phyloP scores from a whole-genome alignment of 306 rosid species.

The Cucurbita ficifolia region DNA sequence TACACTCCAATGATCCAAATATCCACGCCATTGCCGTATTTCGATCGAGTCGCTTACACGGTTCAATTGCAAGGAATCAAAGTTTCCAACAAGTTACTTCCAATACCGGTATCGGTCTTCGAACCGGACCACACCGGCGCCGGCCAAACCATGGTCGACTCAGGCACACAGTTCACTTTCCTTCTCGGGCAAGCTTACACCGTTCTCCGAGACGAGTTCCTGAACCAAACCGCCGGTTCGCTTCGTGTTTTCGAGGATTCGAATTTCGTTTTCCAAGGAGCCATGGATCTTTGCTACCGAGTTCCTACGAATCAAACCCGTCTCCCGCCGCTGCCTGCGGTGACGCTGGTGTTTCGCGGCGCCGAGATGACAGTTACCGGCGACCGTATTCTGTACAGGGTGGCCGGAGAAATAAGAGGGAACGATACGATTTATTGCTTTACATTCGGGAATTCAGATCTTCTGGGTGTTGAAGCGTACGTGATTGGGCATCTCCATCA shows the following conservation, averaged over 20 bases:
- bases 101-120: slow-evolving; percentile 19
- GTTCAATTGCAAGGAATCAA: slow-evolving; percentile 42
- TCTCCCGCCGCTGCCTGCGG: slow-evolving; percentile 33
- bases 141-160: slow-evolving; percentile 81
- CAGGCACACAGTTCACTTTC: slow-evolving; percentile 79
- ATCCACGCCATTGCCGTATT: slow-evolving; percentile 55
- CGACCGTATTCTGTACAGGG: slow-evolving; percentile 34
- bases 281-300: slow-evolving; percentile 61
- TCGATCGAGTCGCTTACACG: slow-evolving; percentile 64
- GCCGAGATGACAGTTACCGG: slow-evolving; percentile 49
- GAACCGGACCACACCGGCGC: slow-evolving; percentile 79
- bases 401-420: slow-evolving; percentile 28
- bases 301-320: slow-evolving; percentile 20
- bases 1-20: slow-evolving; percentile 55
- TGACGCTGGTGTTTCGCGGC: slow-evolving; percentile 51
- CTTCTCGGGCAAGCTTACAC: slow-evolving; percentile 59
- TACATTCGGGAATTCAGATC: slow-evolving; percentile 76
- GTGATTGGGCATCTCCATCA: slow-evolving; percentile 82
- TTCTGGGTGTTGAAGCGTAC: slow-evolving; percentile 59
- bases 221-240: slow-evolving; percentile 25
- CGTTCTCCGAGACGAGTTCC: slow-evolving; percentile 31
- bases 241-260: slow-evolving; percentile 38
- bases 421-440: slow-evolving; percentile 54
- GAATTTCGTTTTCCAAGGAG: slow-evolving; percentile 52
- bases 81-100: slow-evolving; percentile 30